Evolutionary conservation across 2,329 filamentous ascomycete species (phyloP).

Genomic region (Claviceps sp.): DNA sequence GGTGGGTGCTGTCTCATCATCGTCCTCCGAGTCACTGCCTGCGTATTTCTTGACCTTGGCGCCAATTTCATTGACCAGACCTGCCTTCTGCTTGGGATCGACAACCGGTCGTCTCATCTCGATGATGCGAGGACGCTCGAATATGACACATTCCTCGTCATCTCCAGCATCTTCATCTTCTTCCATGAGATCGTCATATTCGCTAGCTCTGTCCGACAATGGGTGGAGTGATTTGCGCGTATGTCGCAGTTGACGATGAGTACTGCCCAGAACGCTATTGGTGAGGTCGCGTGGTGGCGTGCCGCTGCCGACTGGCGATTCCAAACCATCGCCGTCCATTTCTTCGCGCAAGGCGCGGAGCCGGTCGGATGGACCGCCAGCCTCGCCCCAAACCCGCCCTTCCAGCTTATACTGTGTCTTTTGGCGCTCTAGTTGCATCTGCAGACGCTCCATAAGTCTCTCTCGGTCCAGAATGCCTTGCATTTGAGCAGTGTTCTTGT

Average conservation of each 20-base stretch:
- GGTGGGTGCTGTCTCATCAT: slow-evolving; percentile 52
- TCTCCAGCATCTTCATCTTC: slow-evolving; percentile 38
- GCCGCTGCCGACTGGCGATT: slow-evolving; percentile 32
- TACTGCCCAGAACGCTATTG: slow-evolving; percentile 61
- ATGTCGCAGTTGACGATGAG: slow-evolving; percentile 47
- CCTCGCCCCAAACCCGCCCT: slow-evolving; percentile 77
- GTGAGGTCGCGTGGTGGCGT: slow-evolving; percentile 51
- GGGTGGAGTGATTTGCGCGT: slow-evolving; percentile 38
- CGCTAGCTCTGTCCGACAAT: slow-evolving; percentile 10
- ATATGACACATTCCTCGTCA: slow-evolving; percentile 45
- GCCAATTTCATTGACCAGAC: slow-evolving; percentile 55
- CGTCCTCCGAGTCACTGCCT: slow-evolving; percentile 59
- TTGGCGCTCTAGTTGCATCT: slow-evolving; percentile 89
- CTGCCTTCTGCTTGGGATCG: slow-evolving; percentile 53
- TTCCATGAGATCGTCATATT: slow-evolving; percentile 26
- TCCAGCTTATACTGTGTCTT: slow-evolving; percentile 98
- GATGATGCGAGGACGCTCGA: slow-evolving; percentile 68
- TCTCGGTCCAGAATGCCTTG: slow-evolving; percentile 89
- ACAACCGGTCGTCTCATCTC: slow-evolving; percentile 60
- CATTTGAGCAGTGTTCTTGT: slow-evolving; percentile 63
- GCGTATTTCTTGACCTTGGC: slow-evolving; percentile 63
- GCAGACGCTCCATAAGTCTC: slow-evolving; percentile 80
- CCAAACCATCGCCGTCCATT: slow-evolving; percentile 58
- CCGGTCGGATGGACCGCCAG: slow-evolving; percentile 76
- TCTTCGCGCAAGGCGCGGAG: slow-evolving; percentile 83